These are phyloP conservation scores for Penicillium fimorum DNA, from an alignment of 495 filamentous ascomycete species.

Conservation along the genomic window DNA sequence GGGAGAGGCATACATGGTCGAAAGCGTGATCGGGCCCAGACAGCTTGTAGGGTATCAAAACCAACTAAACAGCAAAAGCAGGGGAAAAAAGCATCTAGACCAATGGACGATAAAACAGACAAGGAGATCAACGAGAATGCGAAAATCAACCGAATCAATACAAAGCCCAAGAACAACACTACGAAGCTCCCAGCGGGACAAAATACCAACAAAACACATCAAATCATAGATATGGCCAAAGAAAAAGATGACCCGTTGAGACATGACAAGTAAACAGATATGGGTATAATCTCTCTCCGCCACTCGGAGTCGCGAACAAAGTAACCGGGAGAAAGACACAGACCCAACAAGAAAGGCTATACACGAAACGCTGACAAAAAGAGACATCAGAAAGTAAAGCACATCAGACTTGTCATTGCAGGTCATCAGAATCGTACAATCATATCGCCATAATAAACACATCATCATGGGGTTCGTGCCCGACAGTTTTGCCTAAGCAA, in stretches of 20 bases:
- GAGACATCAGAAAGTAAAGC: constrained; percentile 23
- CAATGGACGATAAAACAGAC: not conserved
- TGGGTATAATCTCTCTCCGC: constrained; percentile 34
- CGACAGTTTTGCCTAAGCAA: constrained; percentile 23
- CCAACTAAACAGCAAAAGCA: constrained; percentile 6
- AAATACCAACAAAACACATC: constrained; percentile 6
- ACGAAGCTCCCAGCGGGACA: not conserved
- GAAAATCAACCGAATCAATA: not conserved
- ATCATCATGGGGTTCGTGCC: constrained; percentile 14
- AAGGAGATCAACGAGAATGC: not conserved
- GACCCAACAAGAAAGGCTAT: constrained; percentile 23
- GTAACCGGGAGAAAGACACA: constrained; percentile 24
- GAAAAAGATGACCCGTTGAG: constrained; percentile 29
- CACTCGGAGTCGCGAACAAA: constrained; percentile 22
- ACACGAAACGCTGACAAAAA: constrained; percentile 23
- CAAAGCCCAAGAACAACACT: constrained; percentile 5
- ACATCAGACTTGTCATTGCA: constrained; percentile 43
- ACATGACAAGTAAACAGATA: constrained; percentile 28
- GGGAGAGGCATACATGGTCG: not conserved
- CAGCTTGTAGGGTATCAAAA: constrained; percentile 14
- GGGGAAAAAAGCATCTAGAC: constrained; percentile 1
- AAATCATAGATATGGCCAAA: constrained; percentile 19
- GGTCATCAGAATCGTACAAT: constrained; percentile 52
- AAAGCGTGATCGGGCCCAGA: constrained; percentile 8
- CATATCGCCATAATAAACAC: constrained; percentile 41